Conservation (phyloP, 2,329 filamentous ascomycete species). For the Trichoderma koningiopsis region DNA sequence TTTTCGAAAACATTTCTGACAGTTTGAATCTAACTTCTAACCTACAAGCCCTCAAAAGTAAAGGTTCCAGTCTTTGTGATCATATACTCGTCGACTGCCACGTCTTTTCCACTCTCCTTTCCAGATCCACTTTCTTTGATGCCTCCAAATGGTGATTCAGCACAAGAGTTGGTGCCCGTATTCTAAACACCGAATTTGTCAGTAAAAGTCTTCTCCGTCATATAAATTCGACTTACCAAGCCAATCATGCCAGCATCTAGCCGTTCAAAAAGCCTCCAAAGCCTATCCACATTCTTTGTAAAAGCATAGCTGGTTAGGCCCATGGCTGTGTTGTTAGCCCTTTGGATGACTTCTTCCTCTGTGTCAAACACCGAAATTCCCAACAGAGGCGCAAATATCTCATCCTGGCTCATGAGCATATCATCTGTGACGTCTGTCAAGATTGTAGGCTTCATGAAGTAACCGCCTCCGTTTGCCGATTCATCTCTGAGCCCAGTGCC, state of each 20-base stretch:
- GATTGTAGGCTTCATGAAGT: constrained; percentile 72
- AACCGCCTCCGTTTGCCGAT: constrained; percentile 47
- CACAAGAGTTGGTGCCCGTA: constrained; percentile 45
- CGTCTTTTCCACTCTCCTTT: constrained; percentile 52
- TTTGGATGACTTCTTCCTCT: constrained; percentile 67
- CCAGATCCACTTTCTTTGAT: constrained; percentile 53
- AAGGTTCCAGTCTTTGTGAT: constrained; percentile 50
- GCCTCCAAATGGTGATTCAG: constrained; percentile 50
- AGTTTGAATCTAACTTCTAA: neutral
- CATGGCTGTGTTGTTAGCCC: constrained; percentile 68
- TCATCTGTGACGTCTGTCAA: constrained; percentile 65
- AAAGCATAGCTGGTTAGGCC: constrained; percentile 75
- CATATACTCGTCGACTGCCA: constrained; percentile 50
- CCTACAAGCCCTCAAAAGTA: constrained; percentile 38
- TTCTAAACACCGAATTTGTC: constrained; percentile 35
- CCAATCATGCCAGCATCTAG: constrained; percentile 51
- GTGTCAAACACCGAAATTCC: constrained; percentile 69
- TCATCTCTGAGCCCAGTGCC: constrained; percentile 58
- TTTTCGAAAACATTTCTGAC: neutral
- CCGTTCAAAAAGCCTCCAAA: constrained; percentile 48
- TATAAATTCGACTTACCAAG: constrained; percentile 35
- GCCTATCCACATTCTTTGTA: constrained; percentile 48
- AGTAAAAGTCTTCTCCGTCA: neutral
- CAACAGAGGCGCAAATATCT: constrained; percentile 73
- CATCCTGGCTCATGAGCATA: constrained; percentile 68